Evolutionary conservation across 2,329 filamentous ascomycete species (phyloP), one percentile per base, ranked within the genome.

Genomic region (Pseudogymnoascus destructans): DNA sequence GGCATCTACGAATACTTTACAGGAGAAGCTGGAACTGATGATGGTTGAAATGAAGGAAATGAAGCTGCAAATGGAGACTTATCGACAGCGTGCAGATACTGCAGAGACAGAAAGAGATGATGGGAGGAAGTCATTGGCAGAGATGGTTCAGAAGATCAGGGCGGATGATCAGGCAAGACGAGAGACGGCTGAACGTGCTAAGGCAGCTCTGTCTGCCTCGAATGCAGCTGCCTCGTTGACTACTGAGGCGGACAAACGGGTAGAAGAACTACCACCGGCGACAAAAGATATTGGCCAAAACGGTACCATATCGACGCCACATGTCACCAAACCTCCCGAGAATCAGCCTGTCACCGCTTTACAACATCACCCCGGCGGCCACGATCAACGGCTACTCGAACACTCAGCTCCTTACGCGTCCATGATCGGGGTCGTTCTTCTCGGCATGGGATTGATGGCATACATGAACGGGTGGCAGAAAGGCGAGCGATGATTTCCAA

Each of bases 91-190:
- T 27, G 90, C 90, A 7, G 87, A 95, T 70, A 79, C 75, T 60
- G 91, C 90, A 3, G 92, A 97, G 69, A 74, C 79, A 7, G 90
- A 95, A 65, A 81, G 85, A 49, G 82, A 85, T 58, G 77, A 81
- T 40, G 82, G 84, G 58, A 83, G 86, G 58, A 85, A 86, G 70
- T 86, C 85, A 1, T 73, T 98, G 46, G 85, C 87, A 1, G 88
- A 95, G 68, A 93, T 97, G 89, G 84, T 96, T 10, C 77, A 88
- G 65, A 85, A 86, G 63, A 86, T 96, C 59, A 82, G 90, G 57
- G 78, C 76, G 65, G 84, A 90, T 64, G 82, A 84, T 64, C 80
- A 80, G 63, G 77, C 74, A 27, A 60, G 66, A 60, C 58, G 64
- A 54, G 46, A 52, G 46, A 52, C 46, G 8, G 46, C 46, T 5